Conservation (phyloP, 495 filamentous ascomycete species). For the Margaritispora aquatica region DNA sequence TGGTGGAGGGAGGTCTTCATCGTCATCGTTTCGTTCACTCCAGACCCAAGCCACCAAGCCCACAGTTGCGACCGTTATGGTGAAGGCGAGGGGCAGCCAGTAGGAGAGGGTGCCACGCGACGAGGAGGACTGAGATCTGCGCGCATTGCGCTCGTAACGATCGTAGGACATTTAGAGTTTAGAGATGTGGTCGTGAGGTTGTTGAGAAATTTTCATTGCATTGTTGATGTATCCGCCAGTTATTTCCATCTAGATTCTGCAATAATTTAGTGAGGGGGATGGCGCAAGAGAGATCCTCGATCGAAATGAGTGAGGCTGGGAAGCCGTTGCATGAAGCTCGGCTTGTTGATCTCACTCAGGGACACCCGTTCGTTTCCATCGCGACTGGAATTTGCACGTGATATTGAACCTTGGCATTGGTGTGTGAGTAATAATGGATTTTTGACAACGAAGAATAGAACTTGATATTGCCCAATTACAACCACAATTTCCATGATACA, state of each 20-base stretch:
- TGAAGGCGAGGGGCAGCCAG: constrained; percentile 80
- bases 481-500: background rate
- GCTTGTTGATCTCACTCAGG: constrained; percentile 17
- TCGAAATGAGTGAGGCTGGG: constrained; percentile 20
- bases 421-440: background rate
- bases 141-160: constrained; percentile 45
- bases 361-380: constrained; percentile 1
- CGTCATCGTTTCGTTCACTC: constrained; percentile 74
- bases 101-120: constrained; percentile 68
- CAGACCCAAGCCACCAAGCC: constrained; percentile 87
- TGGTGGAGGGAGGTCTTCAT: constrained; percentile 47
- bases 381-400: constrained; percentile 5
- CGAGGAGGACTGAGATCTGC: constrained; percentile 45
- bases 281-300: constrained; percentile 17
- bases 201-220: background rate
- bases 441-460: background rate
- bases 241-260: background rate
- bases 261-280: constrained; percentile 1
- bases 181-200: background rate
- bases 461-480: background rate
- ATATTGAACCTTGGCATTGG: background rate
- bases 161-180: constrained; percentile 65
- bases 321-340: constrained; percentile 2
- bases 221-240: background rate
- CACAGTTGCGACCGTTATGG: constrained; percentile 76